Evolutionary conservation across 345 rosid genomes (phyloP), one percentile per base, ranked within the genome.

Genomic region (Cardiospermum halicacabum): DNA sequence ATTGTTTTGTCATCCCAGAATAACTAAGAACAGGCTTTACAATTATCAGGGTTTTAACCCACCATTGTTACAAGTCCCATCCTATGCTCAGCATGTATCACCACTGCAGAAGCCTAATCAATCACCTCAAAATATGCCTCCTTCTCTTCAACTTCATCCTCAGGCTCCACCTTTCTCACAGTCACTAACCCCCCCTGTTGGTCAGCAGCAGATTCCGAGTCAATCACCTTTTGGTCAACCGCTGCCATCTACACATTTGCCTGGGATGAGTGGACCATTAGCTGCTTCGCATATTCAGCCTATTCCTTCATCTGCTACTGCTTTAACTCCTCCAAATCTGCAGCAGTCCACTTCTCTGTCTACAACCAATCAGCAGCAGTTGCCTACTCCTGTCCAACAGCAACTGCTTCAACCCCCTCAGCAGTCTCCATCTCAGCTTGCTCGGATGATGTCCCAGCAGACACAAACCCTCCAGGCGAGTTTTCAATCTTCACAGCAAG

Each of bases 401-500:
- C 89, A 78, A 61, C 59, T 72, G 34, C 85, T 64, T 70, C 94
- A 77, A 73, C 79, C 88, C 27, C 75, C 72, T 76, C 95, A 84
- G 77, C 96, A 85, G 75, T 89, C 99, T 61, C 96, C 99, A 50
- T 91, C 99, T 59, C 88, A 80, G 68, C 76, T 94, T 71, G 97
- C 97, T 69, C 96, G 89, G 79, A 86, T 87, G 87, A 60, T 94
- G 74, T 91, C 93, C 19, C 93, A 87, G 71, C 99, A 94, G 73
- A 87, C 89, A 4, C 97, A 94, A 75, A 77, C 80, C 67, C 80
- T 91, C 65, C 96, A 84, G 76, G 99, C 99, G 47, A 91, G 84
- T 69, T 80, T 87, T 74, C 97, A 89, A 58, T 89, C 99, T 30
- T 91, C 99, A 67, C 96, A 87, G 84, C 95, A 94, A 67, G 87